Evolutionary conservation across 169 alveolate genomes (phyloP).

Genomic region (Theileria parva): DNA sequence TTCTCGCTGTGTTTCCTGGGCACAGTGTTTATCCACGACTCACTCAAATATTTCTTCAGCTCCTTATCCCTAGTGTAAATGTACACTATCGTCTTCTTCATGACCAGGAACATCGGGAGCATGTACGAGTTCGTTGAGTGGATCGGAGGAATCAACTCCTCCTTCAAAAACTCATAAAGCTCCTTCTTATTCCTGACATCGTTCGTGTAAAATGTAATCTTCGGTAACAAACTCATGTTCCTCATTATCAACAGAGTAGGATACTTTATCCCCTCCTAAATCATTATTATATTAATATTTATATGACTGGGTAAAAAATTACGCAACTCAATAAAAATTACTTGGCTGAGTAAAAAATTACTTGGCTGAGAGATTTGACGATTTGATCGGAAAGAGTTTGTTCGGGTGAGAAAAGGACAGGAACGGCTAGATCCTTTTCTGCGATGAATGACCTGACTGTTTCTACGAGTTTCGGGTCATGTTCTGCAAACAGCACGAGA

Average conservation of each 20-base stretch:
- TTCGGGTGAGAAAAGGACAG: slow-evolving; percentile 17
- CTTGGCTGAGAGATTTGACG: slow-evolving; percentile 12
- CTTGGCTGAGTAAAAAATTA: neutral
- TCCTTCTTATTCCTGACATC: slow-evolving; percentile 16
- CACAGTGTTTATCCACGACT: slow-evolving; percentile 34
- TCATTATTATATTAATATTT: neutral
- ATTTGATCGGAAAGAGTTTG: slow-evolving; percentile 14
- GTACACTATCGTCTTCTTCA: slow-evolving; percentile 50
- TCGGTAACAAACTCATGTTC: slow-evolving; percentile 11
- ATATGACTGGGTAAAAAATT: neutral
- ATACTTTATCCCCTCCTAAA: neutral
- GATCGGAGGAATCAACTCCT: slow-evolving; percentile 51
- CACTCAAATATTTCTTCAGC: slow-evolving; percentile 19
- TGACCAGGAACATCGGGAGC: slow-evolving; percentile 42
- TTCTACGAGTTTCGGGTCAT: slow-evolving; percentile 1
- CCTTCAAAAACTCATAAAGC: slow-evolving; percentile 20
- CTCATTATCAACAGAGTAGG: slow-evolving; percentile 23
- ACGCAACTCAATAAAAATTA: neutral
- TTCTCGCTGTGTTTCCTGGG: slow-evolving; percentile 50
- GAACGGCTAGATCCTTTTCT: slow-evolving; percentile 12
- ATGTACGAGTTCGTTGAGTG: slow-evolving; percentile 57
- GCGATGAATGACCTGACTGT: slow-evolving; percentile 12
- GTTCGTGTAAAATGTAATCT: slow-evolving; percentile 12
- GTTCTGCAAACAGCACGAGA: slow-evolving; percentile 13
- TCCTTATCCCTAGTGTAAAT: slow-evolving; percentile 51